Conservation (phyloP, 2,329 filamentous ascomycete species). For the Hymenoscyphus fructigenus region DNA sequence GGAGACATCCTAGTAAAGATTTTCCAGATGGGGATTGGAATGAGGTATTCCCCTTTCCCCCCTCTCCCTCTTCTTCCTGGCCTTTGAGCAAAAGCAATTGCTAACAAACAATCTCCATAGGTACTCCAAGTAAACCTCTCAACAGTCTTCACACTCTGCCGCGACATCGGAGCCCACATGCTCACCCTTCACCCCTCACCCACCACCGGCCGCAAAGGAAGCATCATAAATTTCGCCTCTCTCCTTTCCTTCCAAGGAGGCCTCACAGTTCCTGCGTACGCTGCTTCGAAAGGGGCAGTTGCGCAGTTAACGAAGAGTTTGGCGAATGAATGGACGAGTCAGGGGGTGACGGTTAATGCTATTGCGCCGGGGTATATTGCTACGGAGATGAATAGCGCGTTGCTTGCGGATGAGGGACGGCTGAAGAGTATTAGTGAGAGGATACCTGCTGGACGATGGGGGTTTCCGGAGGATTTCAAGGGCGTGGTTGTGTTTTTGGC, state of each 20-base stretch:
- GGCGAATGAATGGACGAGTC: conserved; percentile 80
- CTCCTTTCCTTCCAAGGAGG: conserved; percentile 90
- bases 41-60: conserved; percentile 46
- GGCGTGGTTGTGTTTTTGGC: conserved; percentile 77
- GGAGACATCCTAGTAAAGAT: conserved; percentile 39
- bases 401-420: conserved; percentile 70
- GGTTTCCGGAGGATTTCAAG: conserved; percentile 82
- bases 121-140: conserved; percentile 84
- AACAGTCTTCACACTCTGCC: conserved; percentile 74
- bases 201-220: conserved; percentile 72
- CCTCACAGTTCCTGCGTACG: conserved; percentile 84
- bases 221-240: conserved; percentile 82
- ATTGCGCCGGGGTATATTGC: conserved; percentile 88
- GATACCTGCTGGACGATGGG: conserved; percentile 85
- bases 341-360: conserved; percentile 81
- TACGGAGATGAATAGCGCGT: conserved; percentile 90
- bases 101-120: conserved; percentile 11
- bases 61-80: not conserved
- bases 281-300: conserved; percentile 81
- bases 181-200: conserved; percentile 56
- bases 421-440: conserved; percentile 72
- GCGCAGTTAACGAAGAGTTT: conserved; percentile 66
- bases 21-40: conserved; percentile 42
- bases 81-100: not conserved
- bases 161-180: conserved; percentile 79